Conservation (phyloP, 139 green algal genomes). For the Ettlia oleoabundans region DNA sequence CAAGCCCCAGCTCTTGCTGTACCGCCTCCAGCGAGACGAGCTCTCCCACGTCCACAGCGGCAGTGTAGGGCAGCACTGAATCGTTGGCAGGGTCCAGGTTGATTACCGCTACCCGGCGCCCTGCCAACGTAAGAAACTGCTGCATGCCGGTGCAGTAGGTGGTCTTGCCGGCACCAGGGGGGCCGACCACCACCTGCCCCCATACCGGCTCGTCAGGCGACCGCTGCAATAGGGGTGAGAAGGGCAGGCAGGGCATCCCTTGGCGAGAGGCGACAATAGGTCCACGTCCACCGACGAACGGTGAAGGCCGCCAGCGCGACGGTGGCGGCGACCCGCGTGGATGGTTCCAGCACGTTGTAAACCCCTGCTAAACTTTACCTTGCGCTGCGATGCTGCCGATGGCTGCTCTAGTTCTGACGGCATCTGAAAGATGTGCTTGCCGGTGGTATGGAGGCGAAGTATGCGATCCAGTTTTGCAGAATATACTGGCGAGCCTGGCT, state of each 20-base stretch:
- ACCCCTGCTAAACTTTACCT: too few species aligned
- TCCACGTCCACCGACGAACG: too few species aligned
- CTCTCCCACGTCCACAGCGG: constrained; percentile 84
- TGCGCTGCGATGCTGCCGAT: too few species aligned
- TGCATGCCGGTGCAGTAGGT: constrained; percentile 93
- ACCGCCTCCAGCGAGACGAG: constrained; percentile 86
- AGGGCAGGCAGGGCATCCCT: neutral
- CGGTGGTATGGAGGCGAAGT: too few species aligned
- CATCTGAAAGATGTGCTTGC: too few species aligned
- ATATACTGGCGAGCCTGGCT: too few species aligned
- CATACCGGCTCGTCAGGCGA: constrained; percentile 76
- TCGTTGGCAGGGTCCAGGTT: constrained; percentile 88
- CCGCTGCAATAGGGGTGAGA: neutral
- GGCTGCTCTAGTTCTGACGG: too few species aligned
- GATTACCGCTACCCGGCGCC: constrained; percentile 80
- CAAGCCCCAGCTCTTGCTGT: constrained; percentile 91
- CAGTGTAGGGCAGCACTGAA: constrained; percentile 81
- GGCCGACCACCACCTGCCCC: constrained; percentile 93
- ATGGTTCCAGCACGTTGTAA: too few species aligned
- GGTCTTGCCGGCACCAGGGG: constrained; percentile 95
- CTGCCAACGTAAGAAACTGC: constrained; percentile 87
- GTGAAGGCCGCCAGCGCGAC: too few species aligned
- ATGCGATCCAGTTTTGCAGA: too few species aligned
- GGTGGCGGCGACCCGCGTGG: too few species aligned
- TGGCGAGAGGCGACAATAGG: too few species aligned